A percentile compares a stretch with the other conserved stretches of the same genome.
Conservation (phyloP, 2,329 filamentous ascomycete genomes). For the Xylaria sp. region DNA sequence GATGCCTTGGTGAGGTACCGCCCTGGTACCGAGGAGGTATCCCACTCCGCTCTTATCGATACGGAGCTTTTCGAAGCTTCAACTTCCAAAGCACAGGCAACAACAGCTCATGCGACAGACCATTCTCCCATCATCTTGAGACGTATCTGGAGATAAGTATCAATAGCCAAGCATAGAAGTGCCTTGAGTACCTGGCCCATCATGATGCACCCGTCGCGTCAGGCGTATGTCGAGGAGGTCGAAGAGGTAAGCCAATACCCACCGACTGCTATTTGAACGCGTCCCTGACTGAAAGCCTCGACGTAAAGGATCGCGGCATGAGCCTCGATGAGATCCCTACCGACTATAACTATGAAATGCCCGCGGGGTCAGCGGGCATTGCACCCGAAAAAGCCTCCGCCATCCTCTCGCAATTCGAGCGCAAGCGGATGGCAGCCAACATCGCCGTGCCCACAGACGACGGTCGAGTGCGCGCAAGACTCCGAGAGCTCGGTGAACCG, state of each 20-base stretch:
- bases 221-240: constrained; percentile 92
- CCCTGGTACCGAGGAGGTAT: no score
- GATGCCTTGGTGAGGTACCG: not conserved
- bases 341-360: constrained; percentile 86
- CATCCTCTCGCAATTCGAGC: constrained; percentile 85
- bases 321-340: constrained; percentile 53
- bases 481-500: constrained; percentile 89
- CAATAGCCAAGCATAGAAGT: not conserved
- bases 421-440: constrained; percentile 85
- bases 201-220: constrained; percentile 85
- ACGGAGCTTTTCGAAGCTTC: constrained; percentile 24
- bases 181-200: constrained; percentile 38
- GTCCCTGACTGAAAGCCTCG: constrained; percentile 33
- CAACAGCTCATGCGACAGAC: not conserved
- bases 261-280: constrained; percentile 26
- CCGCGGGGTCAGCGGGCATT: constrained; percentile 66
- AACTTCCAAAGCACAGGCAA: not conserved
- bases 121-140: not conserved
- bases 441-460: constrained; percentile 96
- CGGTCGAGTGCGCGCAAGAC: constrained; percentile 76
- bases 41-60: constrained; percentile 24
- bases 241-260: constrained; percentile 62
- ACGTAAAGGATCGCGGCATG: constrained; percentile 40
- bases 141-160: not conserved
- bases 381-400: constrained; percentile 83